Percentiles rank a stretch among this genome's conserved stretches.
Evolutionary conservation across 192 early-diverging fungal genomes (phyloP).

Genomic region (Spizellomyces sp.): DNA sequence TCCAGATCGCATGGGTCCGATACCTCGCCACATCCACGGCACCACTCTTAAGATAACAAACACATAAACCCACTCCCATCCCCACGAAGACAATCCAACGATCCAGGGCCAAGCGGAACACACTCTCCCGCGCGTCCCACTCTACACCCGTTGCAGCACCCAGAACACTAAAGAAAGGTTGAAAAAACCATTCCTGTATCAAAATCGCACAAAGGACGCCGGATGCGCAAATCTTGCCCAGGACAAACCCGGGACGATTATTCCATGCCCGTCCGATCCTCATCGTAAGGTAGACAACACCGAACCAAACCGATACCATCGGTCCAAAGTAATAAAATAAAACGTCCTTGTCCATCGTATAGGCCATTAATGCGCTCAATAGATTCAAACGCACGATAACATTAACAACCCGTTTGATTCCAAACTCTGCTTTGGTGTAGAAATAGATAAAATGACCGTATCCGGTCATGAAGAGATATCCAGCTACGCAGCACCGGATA

Average conservation of each 20-base stretch:
- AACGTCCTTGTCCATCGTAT: conserved; percentile 69
- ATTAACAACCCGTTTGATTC: conserved; percentile 60
- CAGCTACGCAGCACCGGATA: conserved; percentile 73
- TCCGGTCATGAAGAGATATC: conserved; percentile 82
- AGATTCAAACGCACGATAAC: conserved; percentile 71
- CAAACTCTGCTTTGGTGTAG: conserved; percentile 69
- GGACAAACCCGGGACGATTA: too few relatives aligned
- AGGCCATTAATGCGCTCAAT: conserved; percentile 64
- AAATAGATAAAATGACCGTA: conserved; percentile 79
- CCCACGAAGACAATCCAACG: conserved; percentile 70
- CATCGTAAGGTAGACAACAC: too few relatives aligned
- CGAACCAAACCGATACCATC: too few relatives aligned
- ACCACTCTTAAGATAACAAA: conserved; percentile 33
- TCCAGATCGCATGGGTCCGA: conserved; percentile 22
- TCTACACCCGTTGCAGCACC: too few relatives aligned
- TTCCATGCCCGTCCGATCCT: too few relatives aligned
- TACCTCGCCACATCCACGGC: conserved; percentile 5
- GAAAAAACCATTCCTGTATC: too few relatives aligned
- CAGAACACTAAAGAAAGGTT: too few relatives aligned
- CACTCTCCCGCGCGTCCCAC: conserved; percentile 60
- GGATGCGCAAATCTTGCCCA: too few relatives aligned
- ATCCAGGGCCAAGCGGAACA: conserved; percentile 72
- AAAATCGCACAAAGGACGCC: too few relatives aligned
- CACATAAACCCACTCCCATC: conserved; percentile 61
- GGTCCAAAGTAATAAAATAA: conserved; percentile 64